Conservation (phyloP, 441 rosid genomes). For the Flueggea neowawraea region DNA sequence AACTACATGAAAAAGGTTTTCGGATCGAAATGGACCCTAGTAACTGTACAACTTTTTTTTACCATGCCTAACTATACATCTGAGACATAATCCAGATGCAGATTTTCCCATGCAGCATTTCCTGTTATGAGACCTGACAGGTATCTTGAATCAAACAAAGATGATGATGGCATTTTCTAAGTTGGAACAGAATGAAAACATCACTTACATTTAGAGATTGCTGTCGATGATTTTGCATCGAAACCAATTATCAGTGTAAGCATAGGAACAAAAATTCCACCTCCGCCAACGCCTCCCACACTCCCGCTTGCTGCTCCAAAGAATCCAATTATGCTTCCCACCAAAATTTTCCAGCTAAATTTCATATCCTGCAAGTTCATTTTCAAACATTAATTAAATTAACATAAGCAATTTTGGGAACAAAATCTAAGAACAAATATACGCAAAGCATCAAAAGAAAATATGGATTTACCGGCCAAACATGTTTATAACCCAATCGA, state of each 20-base stretch:
- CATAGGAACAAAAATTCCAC: slow-evolving; percentile 70
- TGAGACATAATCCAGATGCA: too few relatives aligned
- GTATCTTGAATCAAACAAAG: too few relatives aligned
- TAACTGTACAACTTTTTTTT: too few relatives aligned
- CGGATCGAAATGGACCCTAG: too few relatives aligned
- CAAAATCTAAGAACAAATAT: too few relatives aligned
- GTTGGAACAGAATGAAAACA: neutral
- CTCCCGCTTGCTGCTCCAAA: slow-evolving; percentile 72
- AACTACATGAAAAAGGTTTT: neutral
- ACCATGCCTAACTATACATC: too few relatives aligned
- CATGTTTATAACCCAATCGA: slow-evolving; percentile 28
- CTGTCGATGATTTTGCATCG: slow-evolving; percentile 62
- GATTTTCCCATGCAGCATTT: too few relatives aligned
- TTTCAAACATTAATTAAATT: neutral
- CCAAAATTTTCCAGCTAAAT: slow-evolving; percentile 54
- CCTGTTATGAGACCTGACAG: too few relatives aligned
- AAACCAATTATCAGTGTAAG: slow-evolving; percentile 54
- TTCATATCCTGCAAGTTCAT: slow-evolving; percentile 35
- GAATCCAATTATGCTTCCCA: slow-evolving; percentile 51
- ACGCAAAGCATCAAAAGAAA: too few relatives aligned
- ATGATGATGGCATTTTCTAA: too few relatives aligned
- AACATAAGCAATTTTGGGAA: too few relatives aligned
- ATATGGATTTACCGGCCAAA: slow-evolving; percentile 18
- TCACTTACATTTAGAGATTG: slow-evolving; percentile 64
- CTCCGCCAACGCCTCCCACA: slow-evolving; percentile 74